These are phyloP conservation scores for Xylariaceae sp. DNA, from an alignment of 2,329 filamentous ascomycete species.

Conservation along the genomic window DNA sequence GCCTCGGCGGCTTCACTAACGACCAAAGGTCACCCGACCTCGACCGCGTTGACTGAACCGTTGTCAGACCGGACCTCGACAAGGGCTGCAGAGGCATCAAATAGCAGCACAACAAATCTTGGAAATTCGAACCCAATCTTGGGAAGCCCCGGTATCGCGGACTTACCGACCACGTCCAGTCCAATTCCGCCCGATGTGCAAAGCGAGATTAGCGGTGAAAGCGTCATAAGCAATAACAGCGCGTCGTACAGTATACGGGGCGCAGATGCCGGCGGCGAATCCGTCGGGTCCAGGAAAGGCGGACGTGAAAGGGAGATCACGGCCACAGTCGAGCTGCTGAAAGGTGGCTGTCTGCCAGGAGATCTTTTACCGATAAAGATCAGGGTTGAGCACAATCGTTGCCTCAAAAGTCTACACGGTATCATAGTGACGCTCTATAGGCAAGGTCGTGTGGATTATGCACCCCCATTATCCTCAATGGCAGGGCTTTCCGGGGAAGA, in stretches of 20 bases:
- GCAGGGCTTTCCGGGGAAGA: slow-evolving; percentile 53
- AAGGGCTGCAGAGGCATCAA: slow-evolving; percentile 34
- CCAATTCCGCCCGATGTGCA: slow-evolving; percentile 36
- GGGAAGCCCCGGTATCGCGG: slow-evolving; percentile 30
- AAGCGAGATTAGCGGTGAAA: slow-evolving; percentile 68
- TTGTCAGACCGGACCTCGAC: slow-evolving; percentile 36
- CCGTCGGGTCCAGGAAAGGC: slow-evolving; percentile 46
- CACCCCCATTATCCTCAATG: slow-evolving; percentile 49
- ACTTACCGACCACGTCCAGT: slow-evolving; percentile 38
- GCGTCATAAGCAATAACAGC: slow-evolving; percentile 60
- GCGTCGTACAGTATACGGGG: slow-evolving; percentile 50
- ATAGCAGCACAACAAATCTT: slow-evolving; percentile 37
- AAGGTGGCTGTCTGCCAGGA: slow-evolving; percentile 78
- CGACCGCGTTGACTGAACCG: slow-evolving; percentile 38
- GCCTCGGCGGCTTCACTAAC: slow-evolving; percentile 39
- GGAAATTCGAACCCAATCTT: slow-evolving; percentile 33
- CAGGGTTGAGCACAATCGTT: slow-evolving; percentile 79
- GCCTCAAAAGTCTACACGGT: slow-evolving; percentile 83
- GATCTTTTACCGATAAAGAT: slow-evolving; percentile 77
- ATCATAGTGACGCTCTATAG: slow-evolving; percentile 90
- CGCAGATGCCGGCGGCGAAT: slow-evolving; percentile 42
- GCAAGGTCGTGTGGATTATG: slow-evolving; percentile 82
- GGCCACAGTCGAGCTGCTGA: slow-evolving; percentile 74
- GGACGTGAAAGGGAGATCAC: slow-evolving; percentile 73
- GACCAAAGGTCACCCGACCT: slow-evolving; percentile 27